Base-by-base conservation (phyloP, 768 basidiomycete species). In the Suillus subaureus region DNA sequence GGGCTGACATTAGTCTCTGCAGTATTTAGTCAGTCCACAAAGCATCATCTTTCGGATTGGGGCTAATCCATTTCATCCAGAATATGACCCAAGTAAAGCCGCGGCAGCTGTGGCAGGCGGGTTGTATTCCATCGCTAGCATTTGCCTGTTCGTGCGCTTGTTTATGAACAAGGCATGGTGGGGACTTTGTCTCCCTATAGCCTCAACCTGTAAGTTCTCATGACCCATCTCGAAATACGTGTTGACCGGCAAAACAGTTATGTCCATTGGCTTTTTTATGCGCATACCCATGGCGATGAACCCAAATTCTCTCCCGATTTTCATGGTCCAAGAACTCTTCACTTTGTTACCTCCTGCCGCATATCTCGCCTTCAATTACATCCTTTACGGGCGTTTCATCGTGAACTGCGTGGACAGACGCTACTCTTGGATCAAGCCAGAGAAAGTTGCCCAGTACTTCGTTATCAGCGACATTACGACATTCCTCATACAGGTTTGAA, bases 351-450 rank as follows among this genome's bases (percentile, higher is more conserved):
- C 74, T 4, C 78, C 77, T 1, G 68, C 74, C 4, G 62, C 70
- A 2, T 78, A 73, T 52, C 66, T 79, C 23, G 77, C 78, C 18
- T 79, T 75, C 47, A 72, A 78, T 61, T 78, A 77, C 55, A 74
- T 79, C 28, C 61, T 77, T 11, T 78, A 75, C 28, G 76, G 78
- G 4, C 68, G 69, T 26, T 70, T 79, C 18, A 49, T 75, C 0
- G 49, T 68, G 55, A 56, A 51, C 15, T 74, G 69, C 9, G 64
- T 70, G 16, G 64, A 69, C 1, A 69, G 64, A 52, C 65, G 55
- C 11, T 67, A 76, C 49, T 72, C 72, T 9, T 39, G 68, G 28
- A 70, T 78, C 57, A 64, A 62, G 35, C 77, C 76, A 15, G 70
- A 73, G 51, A 69, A 64, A 39, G 70, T 73, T 0, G 71, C 70